Evolutionary conservation across 768 basidiomycete genomes (phyloP).

Genomic region (Hysterangium stoloniferum): DNA sequence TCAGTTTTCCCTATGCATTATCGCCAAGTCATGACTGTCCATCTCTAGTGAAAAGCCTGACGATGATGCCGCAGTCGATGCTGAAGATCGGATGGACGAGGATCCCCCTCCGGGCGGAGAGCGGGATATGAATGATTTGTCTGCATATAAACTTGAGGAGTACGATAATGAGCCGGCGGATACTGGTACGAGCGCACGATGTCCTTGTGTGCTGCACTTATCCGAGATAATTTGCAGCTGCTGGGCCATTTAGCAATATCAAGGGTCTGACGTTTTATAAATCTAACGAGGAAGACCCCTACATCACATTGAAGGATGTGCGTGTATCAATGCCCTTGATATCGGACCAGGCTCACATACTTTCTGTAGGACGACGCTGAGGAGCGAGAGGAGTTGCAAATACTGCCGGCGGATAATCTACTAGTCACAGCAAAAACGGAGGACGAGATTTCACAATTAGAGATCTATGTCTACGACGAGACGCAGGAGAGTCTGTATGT

Average conservation of each 20-base stretch:
- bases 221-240: conserved; percentile 31
- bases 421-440: conserved; percentile 91
- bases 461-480: conserved; percentile 95
- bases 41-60: conserved; percentile 7
- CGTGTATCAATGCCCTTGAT: conserved; percentile 19
- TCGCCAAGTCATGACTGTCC: not conserved
- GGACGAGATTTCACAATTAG: conserved; percentile 92
- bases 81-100: conserved; percentile 55
- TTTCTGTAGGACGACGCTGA: conserved; percentile 57
- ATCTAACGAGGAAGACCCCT: conserved; percentile 91
- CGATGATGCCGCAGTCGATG: conserved; percentile 15
- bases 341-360: conserved; percentile 11
- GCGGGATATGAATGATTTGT: conserved; percentile 53
- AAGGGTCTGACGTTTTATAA: conserved; percentile 90
- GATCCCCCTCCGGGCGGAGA: conserved; percentile 23
- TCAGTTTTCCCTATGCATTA: conserved; percentile 6
- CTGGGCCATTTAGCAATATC: conserved; percentile 89
- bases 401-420: conserved; percentile 87
- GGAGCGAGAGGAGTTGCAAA: conserved; percentile 84
- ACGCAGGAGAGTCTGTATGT: conserved; percentile 85
- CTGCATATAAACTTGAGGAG: conserved; percentile 82
- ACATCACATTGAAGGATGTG: conserved; percentile 92
- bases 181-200: conserved; percentile 26
- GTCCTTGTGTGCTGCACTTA: conserved; percentile 7
- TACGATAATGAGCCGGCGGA: conserved; percentile 76